Evolutionary conservation across 2,329 filamentous ascomycete species (phyloP), one percentile per base, ranked within the genome.

Genomic region (Fusarium sp.): DNA sequence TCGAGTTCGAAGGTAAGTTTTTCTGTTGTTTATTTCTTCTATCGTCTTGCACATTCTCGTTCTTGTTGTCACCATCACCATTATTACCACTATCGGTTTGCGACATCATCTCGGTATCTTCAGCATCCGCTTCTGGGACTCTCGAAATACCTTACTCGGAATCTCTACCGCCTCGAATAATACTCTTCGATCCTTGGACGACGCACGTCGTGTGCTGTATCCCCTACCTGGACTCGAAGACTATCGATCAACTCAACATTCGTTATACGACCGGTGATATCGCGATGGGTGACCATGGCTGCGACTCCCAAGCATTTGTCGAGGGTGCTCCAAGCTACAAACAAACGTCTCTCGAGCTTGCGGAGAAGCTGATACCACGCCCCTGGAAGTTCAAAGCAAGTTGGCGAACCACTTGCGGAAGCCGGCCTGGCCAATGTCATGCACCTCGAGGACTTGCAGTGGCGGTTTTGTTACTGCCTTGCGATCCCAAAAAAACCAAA

Each of bases 1-100:
- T 63, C 77, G 80, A 57, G 78, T 79, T 63, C 71, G 80, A 49
- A 79, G 79, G 80, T 81, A 66, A 75, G 77, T 64, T 37, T 38
- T 42, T 31, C 43, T 29, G n/a, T 31, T 26, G 26, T 42, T 65
- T 70, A 41, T 23, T 61, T 69, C 43, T 50, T 41, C n/a, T n/a
- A n/a, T n/a, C 20, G 38, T 29, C 23, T 54, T 54, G 33, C 55
- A 44, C 26, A 15, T 56, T 16, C 44, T 39, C 46, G 23, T 41
- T 46, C 20, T 42, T 57, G 16, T n/a, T 31, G 9, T 53, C 31
- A 31, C 41, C 37, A 63, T 53, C 57, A 56, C 31, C 52, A 62
- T 52, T 28, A 46, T 39, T 29, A 29, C 47, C 44, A 47, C 42
- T 48, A 58, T 64, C 52, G 53, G 52, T 69, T 58, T 57, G 52